Evolutionary conservation across 2,329 filamentous ascomycete species (phyloP).

Genomic region (Penicillium thymicola): DNA sequence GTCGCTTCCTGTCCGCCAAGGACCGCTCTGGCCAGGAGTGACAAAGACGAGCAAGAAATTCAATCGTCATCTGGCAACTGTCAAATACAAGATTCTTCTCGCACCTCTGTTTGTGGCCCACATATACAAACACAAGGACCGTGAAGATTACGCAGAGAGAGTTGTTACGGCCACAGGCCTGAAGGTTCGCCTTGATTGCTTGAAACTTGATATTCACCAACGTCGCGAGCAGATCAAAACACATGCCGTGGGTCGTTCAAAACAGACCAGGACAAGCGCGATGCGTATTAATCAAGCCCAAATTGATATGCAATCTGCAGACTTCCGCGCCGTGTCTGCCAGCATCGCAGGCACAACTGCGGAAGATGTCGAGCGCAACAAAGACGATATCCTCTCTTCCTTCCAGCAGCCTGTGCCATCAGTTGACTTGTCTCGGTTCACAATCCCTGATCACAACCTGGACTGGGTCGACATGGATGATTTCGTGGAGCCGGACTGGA

Average conservation of each 20-base stretch:
- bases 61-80: conserved; percentile 91
- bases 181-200: conserved; percentile 92
- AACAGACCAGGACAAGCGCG: conserved; percentile 76
- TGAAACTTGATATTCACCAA: conserved; percentile 95
- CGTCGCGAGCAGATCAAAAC: conserved; percentile 88
- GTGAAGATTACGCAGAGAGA: conserved; percentile 74
- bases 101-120: conserved; percentile 94
- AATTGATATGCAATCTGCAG: conserved; percentile 84
- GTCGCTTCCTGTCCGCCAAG: conserved; percentile 91
- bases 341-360: conserved; percentile 77
- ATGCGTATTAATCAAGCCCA: conserved; percentile 97
- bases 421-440: conserved; percentile 76
- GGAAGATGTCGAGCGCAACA: conserved; percentile 64
- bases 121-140: conserved; percentile 97
- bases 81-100: conserved; percentile 93
- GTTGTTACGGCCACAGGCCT: conserved; percentile 90
- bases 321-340: conserved; percentile 89
- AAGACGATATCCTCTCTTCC: conserved; percentile 58
- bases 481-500: conserved; percentile 97
- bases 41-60: conserved; percentile 99
- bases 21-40: conserved; percentile 81
- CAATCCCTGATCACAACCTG: conserved; percentile 90
- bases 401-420: conserved; percentile 53
- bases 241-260: conserved; percentile 70
- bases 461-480: conserved; percentile 99